Base-by-base conservation (phyloP, 371 early-diverging fungal genomes). In the Actinomortierella ambigua region DNA sequence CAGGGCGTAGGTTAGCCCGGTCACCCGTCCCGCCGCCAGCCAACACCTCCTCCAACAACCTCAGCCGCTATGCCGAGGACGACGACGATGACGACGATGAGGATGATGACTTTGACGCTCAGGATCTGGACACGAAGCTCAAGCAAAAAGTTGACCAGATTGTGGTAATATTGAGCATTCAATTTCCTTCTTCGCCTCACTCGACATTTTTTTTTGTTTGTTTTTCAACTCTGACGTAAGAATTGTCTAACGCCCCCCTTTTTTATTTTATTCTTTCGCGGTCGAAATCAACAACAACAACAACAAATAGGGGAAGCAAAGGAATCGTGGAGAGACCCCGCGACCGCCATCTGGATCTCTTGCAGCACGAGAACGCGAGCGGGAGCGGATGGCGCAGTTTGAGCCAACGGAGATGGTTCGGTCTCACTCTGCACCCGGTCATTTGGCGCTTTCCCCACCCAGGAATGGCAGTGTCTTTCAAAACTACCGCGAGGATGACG, bases 401-500 rank as follows among this genome's bases (percentile, higher is more conserved):
- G 63, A 59, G 2, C 51, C 73, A 1, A 59, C 65, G 6, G 65
- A 70, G 52, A 55, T 75, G 50, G 63, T 59, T 1, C 59, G 63
- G 3, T 65, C 63, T 4, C 54, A 64, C 3, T 68, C 76, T 6
- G 68, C 65, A 2, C 63, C 62, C 17, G 61, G 63, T 14, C 71
- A 75, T 28, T 55, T 70, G 6, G 57, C 55, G 6, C 50, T 54
- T 14, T 59, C 54, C 0, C 61, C 67, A 13, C 50, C 57, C 13
- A 43, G 39, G 1, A 56, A 22, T 17, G 47, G 57, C 3, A 65
- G 65, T n/a, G 65, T 67, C 44, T 61, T 80, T 50, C 24, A 62
- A 18, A 46, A 65, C 52, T 81, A 79, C 57, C 66, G 61, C 15
- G 79, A 79, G 50, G 55, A 53, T 0, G 75, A 64, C 5, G 77